Conservation (phyloP, 495 filamentous ascomycete genomes). For the Hypoxylon fuscum region DNA sequence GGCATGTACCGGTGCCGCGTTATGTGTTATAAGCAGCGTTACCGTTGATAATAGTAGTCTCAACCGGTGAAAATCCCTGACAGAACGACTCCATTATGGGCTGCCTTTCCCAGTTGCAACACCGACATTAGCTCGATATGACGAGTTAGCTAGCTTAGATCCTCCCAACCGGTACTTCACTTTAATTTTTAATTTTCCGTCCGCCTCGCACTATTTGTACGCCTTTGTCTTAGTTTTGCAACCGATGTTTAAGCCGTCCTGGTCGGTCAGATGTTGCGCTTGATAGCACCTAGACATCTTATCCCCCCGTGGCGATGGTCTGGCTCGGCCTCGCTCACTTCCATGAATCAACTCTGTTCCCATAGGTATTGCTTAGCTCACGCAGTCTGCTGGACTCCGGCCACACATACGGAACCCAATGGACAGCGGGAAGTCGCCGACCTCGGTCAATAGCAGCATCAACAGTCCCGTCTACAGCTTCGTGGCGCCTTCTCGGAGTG, state of each 20-base stretch:
- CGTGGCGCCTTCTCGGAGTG: slow-evolving; percentile 40
- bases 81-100: slow-evolving; percentile 16
- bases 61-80: slow-evolving; percentile 7
- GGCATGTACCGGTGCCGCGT: slow-evolving; percentile 19
- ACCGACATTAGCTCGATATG: slow-evolving; percentile 33
- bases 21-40: slow-evolving; percentile 11
- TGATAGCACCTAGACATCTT: slow-evolving; percentile 15
- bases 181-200: slow-evolving; percentile 6
- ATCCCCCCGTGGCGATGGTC: slow-evolving; percentile 21
- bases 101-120: slow-evolving; percentile 26
- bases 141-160: slow-evolving; percentile 23
- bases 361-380: slow-evolving; percentile 13
- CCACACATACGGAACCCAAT: slow-evolving; percentile 14
- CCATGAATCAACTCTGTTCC: slow-evolving; percentile 29
- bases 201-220: slow-evolving; percentile 1
- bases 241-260: not conserved
- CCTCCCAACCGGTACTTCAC: slow-evolving; percentile 13
- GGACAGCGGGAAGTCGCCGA: slow-evolving; percentile 34
- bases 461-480: slow-evolving; percentile 34
- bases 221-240: not conserved
- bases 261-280: slow-evolving; percentile 28
- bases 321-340: slow-evolving; percentile 25
- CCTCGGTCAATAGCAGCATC: slow-evolving; percentile 27
- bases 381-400: slow-evolving; percentile 9
- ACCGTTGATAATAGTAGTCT: slow-evolving; percentile 15